Conservation (phyloP, 1,284 basidiomycete genomes). For the Rhodofomes roseus region DNA sequence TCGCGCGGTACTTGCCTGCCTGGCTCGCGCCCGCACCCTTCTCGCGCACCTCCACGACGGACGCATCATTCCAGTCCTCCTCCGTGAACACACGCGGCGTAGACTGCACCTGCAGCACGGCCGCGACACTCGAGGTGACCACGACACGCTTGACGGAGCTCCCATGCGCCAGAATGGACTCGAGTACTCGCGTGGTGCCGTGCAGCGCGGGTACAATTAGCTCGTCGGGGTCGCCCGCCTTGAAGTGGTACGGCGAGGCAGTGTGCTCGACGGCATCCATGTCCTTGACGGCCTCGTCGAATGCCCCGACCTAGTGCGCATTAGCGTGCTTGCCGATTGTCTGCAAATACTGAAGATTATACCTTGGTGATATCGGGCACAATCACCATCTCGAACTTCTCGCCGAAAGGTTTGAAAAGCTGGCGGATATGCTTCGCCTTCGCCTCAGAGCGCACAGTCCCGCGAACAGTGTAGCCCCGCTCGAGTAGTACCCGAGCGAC, state of each 20-base stretch:
- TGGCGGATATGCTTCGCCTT: conserved; percentile 50
- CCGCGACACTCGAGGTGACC: conserved; percentile 48
- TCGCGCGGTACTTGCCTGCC: conserved; percentile 48
- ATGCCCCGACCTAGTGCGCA: conserved; percentile 30
- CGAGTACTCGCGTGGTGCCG: conserved; percentile 28
- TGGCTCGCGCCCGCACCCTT: conserved; percentile 44
- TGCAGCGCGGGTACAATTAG: conserved; percentile 29
- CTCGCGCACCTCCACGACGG: conserved; percentile 45
- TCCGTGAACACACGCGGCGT: conserved; percentile 33
- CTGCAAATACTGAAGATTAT: conserved; percentile 1
- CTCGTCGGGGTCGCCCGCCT: conserved; percentile 32
- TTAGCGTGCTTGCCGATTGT: background rate
- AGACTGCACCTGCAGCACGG: conserved; percentile 36
- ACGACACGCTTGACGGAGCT: conserved; percentile 59
- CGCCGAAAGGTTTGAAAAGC: conserved; percentile 43
- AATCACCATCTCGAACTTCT: conserved; percentile 46
- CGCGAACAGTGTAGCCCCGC: conserved; percentile 47
- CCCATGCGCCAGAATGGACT: conserved; percentile 27
- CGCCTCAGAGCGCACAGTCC: conserved; percentile 48
- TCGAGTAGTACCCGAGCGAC: conserved; percentile 37
- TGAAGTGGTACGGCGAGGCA: conserved; percentile 40
- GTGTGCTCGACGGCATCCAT: conserved; percentile 43
- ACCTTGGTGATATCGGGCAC: conserved; percentile 56
- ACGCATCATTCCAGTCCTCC: conserved; percentile 63
- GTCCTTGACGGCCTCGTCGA: conserved; percentile 39